Percentiles rank a stretch among this genome's conserved stretches.
Conservation (phyloP, 805 yeast genomes). For the Starmerella geochares region DNA sequence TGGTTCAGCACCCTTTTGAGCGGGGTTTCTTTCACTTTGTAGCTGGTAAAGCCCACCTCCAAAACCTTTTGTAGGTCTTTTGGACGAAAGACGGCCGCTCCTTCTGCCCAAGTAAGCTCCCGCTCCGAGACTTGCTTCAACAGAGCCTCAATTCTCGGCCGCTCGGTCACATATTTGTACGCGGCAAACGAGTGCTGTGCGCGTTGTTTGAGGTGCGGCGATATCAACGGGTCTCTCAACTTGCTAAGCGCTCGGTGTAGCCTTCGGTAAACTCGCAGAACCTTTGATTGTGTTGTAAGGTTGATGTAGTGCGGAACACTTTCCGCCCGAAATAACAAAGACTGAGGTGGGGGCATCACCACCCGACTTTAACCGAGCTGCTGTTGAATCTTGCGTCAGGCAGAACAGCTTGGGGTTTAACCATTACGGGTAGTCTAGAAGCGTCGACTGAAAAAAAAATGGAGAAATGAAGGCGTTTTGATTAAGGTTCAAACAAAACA, state of each 20-base stretch:
- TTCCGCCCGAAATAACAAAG: slow-evolving; percentile 12
- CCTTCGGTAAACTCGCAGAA: slow-evolving; percentile 8
- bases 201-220: slow-evolving; percentile 1
- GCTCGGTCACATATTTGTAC: slow-evolving; percentile 11
- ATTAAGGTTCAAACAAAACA: too few species aligned
- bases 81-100: background rate
- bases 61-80: slow-evolving; percentile 6
- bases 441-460: too few species aligned
- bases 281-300: slow-evolving; percentile 5
- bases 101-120: slow-evolving; percentile 11
- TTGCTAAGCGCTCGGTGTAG: slow-evolving; percentile 13
- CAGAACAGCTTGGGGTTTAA: background rate
- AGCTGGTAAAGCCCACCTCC: slow-evolving; percentile 4
- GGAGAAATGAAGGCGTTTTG: too few species aligned
- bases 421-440: background rate
- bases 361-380: too few species aligned
- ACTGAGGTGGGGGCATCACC: slow-evolving; percentile 9
- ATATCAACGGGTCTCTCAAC: slow-evolving; percentile 6
- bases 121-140: slow-evolving; percentile 8
- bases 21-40: slow-evolving; percentile 12
- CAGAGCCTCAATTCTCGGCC: slow-evolving; percentile 6
- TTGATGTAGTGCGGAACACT: slow-evolving; percentile 16
- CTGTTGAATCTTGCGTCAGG: too few species aligned
- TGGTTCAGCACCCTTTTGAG: slow-evolving; percentile 1
- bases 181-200: slow-evolving; percentile 17